Evolutionary conservation across 2,329 filamentous ascomycete genomes (phyloP), one percentile per base, ranked within the genome.

Genomic region (Clarireedia hainanense): DNA sequence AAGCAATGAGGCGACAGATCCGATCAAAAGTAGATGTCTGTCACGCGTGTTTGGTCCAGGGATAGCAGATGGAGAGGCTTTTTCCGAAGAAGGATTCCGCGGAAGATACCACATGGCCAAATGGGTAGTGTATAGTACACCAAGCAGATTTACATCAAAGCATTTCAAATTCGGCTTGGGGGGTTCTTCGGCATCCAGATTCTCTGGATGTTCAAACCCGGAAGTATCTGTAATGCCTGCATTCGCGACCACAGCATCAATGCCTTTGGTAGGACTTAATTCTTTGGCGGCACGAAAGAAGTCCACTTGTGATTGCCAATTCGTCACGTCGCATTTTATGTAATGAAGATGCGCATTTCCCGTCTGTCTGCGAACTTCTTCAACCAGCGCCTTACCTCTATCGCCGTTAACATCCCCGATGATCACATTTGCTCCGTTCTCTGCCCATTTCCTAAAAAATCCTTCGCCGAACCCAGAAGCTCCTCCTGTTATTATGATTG

Each of bases 211-310:
- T 65, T 82, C 80, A 58, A 85, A 77, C 5, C 60, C 61, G 27
- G 67, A 50, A 34, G 67, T 65, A 39, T 76, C 75, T 43, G 75
- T 73, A 61, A 87, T 79, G 47, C 85, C 85, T 0, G 85, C 85
- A 65, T 86, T 86, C 58, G 84, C 82, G 47, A 87, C 80, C 4
- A 86, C 83, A 20, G 76, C 73, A 68, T 87, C 82, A 59, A 87
- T 77, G 12, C 76, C 76, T 15, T 76, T 75, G 50, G 78, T 74
- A 0, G 76, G 75, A 58, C 80, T 83, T 54, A 80, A 70, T 52
- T 72, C 71, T 39, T 75, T 72, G 3, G 83, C 83, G 52, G 76
- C 69, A 46, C 80, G 78, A 74, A 88, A 89, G 53, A 88, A 74
- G 27, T 75, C 71, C 47, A 83, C 79, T 65, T 88, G 84, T 5